Evolutionary conservation across 2,329 filamentous ascomycete genomes (phyloP).

Genomic region (Fusarium stilboides): DNA sequence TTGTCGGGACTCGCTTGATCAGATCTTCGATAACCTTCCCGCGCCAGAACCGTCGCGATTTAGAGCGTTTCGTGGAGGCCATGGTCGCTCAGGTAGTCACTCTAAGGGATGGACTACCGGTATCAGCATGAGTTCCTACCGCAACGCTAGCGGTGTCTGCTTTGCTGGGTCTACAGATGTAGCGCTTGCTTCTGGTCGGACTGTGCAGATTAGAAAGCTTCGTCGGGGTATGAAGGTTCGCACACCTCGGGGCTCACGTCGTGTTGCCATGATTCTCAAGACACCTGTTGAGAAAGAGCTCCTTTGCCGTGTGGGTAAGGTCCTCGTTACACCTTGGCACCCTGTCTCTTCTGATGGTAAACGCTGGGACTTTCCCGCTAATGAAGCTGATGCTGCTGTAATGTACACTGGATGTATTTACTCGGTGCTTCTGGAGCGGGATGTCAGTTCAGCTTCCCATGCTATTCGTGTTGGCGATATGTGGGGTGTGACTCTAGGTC

Average conservation of each 20-base stretch:
- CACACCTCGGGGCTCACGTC: constrained; percentile 65
- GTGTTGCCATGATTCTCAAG: constrained; percentile 66
- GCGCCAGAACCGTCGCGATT: constrained; percentile 59
- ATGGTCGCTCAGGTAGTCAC: constrained; percentile 8
- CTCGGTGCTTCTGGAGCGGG: constrained; percentile 69
- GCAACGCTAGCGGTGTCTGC: constrained; percentile 61
- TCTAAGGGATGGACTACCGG: constrained; percentile 6
- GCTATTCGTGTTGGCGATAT: constrained; percentile 63
- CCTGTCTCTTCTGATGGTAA: constrained; percentile 62
- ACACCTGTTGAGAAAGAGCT: constrained; percentile 59
- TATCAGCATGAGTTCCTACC: constrained; percentile 62
- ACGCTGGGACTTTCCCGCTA: constrained; percentile 64
- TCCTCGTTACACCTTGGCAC: constrained; percentile 74
- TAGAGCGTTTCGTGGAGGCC: background rate
- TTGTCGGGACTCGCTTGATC: constrained; percentile 66
- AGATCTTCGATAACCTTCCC: constrained; percentile 64
- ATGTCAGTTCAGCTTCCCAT: constrained; percentile 62
- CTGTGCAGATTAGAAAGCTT: constrained; percentile 61
- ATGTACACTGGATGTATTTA: constrained; percentile 68
- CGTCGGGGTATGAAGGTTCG: constrained; percentile 63
- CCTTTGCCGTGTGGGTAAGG: constrained; percentile 63
- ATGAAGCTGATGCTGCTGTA: constrained; percentile 53
- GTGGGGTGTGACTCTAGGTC: constrained; percentile 72
- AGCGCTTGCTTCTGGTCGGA: constrained; percentile 58
- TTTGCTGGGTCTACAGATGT: constrained; percentile 68